These are phyloP conservation scores for Boletus sensibilis DNA, from an alignment of 768 basidiomycete species.

Conservation along the genomic window DNA sequence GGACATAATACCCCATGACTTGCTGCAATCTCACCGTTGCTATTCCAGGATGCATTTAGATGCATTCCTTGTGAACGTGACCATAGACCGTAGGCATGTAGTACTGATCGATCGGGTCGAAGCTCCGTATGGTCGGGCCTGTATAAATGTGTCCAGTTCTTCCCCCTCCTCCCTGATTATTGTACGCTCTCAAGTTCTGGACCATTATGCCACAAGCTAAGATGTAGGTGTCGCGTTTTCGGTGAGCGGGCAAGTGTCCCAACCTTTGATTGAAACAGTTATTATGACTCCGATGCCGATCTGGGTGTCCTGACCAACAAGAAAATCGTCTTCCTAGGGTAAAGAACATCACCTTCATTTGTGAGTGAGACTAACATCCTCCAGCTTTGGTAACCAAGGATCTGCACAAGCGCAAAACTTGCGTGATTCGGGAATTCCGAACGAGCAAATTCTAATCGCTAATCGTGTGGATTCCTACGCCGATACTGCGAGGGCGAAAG, in stretches of 20 bases:
- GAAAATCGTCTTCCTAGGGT: slow-evolving; percentile 63
- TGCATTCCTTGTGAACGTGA: slow-evolving; percentile 13
- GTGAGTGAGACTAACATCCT: background rate
- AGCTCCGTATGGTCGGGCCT: background rate
- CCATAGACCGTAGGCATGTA: background rate
- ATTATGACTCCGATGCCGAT: slow-evolving; percentile 64
- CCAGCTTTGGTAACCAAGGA: slow-evolving; percentile 63
- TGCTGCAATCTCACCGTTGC: slow-evolving; percentile 9
- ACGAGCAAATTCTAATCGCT: slow-evolving; percentile 58
- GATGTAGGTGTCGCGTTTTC: slow-evolving; percentile 41
- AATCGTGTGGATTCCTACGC: slow-evolving; percentile 60
- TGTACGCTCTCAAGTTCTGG: background rate
- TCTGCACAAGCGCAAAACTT: slow-evolving; percentile 66
- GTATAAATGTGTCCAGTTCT: slow-evolving; percentile 2
- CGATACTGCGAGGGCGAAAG: slow-evolving; percentile 53
- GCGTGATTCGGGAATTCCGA: slow-evolving; percentile 60
- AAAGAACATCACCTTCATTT: slow-evolving; percentile 7
- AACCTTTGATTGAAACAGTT: slow-evolving; percentile 21
- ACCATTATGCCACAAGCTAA: slow-evolving; percentile 42
- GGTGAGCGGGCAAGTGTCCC: background rate
- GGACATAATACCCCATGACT: slow-evolving; percentile 17
- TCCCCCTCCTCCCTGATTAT: background rate
- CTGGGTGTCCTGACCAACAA: slow-evolving; percentile 45
- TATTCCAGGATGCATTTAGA: slow-evolving; percentile 4
- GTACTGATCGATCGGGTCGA: background rate